These are phyloP conservation scores for Talaromyces trachyspermus DNA, from an alignment of 495 filamentous ascomycete genomes.

Conservation along the genomic window DNA sequence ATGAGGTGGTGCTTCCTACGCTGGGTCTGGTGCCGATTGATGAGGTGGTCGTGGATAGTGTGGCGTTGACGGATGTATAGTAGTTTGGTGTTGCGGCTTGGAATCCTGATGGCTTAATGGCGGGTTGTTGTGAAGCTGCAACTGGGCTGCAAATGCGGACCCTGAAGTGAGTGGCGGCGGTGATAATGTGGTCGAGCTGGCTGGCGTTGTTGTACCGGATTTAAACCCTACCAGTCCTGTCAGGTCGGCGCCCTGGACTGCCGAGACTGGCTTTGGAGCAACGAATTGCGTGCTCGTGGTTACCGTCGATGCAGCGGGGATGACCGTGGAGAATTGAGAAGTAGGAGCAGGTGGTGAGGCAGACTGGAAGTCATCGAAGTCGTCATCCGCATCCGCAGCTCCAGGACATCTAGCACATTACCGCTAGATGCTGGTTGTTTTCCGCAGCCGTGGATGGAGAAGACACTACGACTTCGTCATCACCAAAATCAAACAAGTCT, in stretches of 20 bases:
- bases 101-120: constrained; percentile 53
- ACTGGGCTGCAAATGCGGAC: constrained; percentile 33
- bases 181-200: constrained; percentile 45
- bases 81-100: constrained; percentile 84
- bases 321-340: constrained; percentile 34
- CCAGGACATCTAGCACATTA: constrained; percentile 50
- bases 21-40: constrained; percentile 18
- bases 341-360: constrained; percentile 46
- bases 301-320: constrained; percentile 52
- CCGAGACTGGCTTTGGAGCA: constrained; percentile 75
- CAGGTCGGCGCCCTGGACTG: constrained; percentile 69
- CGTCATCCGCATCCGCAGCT: constrained; percentile 67
- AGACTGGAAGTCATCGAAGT: constrained; percentile 98
- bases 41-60: constrained; percentile 17
- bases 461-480: constrained; percentile 52
- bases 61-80: constrained; percentile 69
- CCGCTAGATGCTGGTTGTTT: constrained; percentile 35
- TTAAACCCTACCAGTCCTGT: constrained; percentile 72
- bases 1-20: constrained; percentile 26
- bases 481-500: constrained; percentile 80
- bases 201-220: constrained; percentile 67
- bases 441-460: constrained; percentile 41
- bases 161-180: constrained; percentile 25
- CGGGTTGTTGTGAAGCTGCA: constrained; percentile 25
- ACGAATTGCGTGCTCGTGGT: constrained; percentile 64